phyloP scores from a whole-genome alignment of 2,329 filamentous ascomycete genomes.

The Chalara sp. region DNA sequence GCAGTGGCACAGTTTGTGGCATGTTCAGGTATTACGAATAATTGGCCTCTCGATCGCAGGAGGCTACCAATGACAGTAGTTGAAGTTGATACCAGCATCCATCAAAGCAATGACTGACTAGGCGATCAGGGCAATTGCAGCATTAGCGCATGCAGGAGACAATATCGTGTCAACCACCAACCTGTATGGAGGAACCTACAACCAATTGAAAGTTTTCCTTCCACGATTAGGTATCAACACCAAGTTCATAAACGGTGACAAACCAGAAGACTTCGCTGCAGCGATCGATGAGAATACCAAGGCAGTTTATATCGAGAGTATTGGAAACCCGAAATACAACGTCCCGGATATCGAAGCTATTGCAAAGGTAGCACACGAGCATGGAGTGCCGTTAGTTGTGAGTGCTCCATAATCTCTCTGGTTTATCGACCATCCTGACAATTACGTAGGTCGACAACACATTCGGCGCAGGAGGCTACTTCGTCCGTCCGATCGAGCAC shows the following conservation, averaged over 20 bases:
- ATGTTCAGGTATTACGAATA: too few species aligned
- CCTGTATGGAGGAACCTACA: conserved; percentile 92
- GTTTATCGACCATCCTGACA: neutral
- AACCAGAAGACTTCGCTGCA: conserved; percentile 67
- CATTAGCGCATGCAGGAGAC: conserved; percentile 78
- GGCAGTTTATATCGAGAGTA: conserved; percentile 84
- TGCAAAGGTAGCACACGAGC: conserved; percentile 69
- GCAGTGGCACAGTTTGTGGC: too few species aligned
- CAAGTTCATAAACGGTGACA: conserved; percentile 81
- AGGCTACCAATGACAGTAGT: too few species aligned
- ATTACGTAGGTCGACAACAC: conserved; percentile 74
- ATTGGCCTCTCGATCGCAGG: too few species aligned
- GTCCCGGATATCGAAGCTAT: conserved; percentile 90
- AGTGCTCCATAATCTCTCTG: conserved; percentile 14
- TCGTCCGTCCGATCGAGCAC: conserved; percentile 77
- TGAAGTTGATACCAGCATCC: neutral
- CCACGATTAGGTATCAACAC: conserved; percentile 77
- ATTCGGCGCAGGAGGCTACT: conserved; percentile 88
- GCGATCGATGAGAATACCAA: conserved; percentile 91
- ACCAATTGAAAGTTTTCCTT: conserved; percentile 89
- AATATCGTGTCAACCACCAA: conserved; percentile 91
- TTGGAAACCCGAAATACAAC: conserved; percentile 85
- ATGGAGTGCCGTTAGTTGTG: conserved; percentile 47
- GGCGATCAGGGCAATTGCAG: conserved; percentile 49
- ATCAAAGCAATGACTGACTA: conserved; percentile 14